These are phyloP conservation scores for Geotrichum bryndzae DNA, from an alignment of 1,139 yeast species.

Conservation along the genomic window DNA sequence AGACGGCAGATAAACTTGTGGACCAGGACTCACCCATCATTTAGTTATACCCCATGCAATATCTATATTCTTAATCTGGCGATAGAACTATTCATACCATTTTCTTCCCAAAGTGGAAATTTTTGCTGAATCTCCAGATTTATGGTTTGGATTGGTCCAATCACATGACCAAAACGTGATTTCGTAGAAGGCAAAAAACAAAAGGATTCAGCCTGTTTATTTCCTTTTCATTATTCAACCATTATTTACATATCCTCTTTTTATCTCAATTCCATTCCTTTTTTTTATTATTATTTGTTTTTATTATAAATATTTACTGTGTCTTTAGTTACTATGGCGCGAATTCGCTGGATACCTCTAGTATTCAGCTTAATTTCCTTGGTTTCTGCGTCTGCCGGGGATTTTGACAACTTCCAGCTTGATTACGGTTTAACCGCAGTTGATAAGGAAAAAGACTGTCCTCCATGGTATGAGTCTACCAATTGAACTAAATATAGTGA, in stretches of 20 bases:
- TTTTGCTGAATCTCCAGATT: too few species aligned
- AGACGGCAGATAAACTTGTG: slow-evolving; percentile 41
- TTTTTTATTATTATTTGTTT: neutral
- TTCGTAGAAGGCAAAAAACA: too few species aligned
- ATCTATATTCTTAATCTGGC: neutral
- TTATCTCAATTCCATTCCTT: neutral
- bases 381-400: slow-evolving; percentile 1
- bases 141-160: too few species aligned
- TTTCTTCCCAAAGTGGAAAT: too few species aligned
- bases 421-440: slow-evolving; percentile 4
- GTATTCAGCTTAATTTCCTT: slow-evolving; percentile 2
- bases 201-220: neutral
- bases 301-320: neutral
- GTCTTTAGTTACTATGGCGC: neutral
- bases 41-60: neutral
- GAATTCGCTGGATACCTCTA: slow-evolving; percentile 8
- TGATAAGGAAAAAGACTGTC: slow-evolving; percentile 26
- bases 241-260: neutral
- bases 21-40: neutral
- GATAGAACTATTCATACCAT: too few species aligned
- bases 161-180: too few species aligned
- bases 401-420: slow-evolving; percentile 6
- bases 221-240: neutral
- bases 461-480: slow-evolving; percentile 29
- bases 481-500: neutral